A percentile compares a stretch with the other conserved stretches of the same genome.
phyloP scores from a whole-genome alignment of 2,329 filamentous ascomycete species.

The Hypoxylon sp. region DNA sequence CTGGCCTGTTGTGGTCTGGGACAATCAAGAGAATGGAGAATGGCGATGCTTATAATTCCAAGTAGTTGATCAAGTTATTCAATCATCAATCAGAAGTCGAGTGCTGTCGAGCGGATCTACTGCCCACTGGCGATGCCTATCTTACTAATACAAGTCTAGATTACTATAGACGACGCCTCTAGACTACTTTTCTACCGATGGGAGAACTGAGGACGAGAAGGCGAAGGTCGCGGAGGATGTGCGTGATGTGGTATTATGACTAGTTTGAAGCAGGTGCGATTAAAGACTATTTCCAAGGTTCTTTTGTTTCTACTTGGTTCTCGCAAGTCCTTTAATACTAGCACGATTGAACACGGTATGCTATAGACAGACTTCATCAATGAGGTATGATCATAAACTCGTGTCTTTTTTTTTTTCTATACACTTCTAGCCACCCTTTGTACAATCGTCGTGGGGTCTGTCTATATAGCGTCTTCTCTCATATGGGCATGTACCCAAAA shows the following conservation, averaged over 20 bases:
- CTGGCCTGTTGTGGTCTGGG: slow-evolving; percentile 13
- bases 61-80: neutral
- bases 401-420: neutral
- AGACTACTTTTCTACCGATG: neutral
- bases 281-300: too few relatives aligned
- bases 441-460: neutral
- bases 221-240: neutral
- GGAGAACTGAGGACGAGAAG: slow-evolving; percentile 9
- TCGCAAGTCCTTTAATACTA: neutral
- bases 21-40: slow-evolving; percentile 27
- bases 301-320: too few relatives aligned
- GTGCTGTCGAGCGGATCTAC: neutral
- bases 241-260: neutral
- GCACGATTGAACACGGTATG: neutral
- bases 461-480: neutral
- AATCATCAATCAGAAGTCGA: neutral
- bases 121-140: neutral
- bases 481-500: neutral
- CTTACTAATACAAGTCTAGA: slow-evolving; percentile 5
- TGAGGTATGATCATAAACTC: neutral
- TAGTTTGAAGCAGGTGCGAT: too few relatives aligned
- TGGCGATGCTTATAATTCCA: too few relatives aligned
- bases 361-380: neutral
- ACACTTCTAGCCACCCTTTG: neutral
- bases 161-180: neutral